These are phyloP conservation scores for Tetrahymena malaccensis DNA, from an alignment of 73 alveolate genomes.

Conservation along the genomic window DNA sequence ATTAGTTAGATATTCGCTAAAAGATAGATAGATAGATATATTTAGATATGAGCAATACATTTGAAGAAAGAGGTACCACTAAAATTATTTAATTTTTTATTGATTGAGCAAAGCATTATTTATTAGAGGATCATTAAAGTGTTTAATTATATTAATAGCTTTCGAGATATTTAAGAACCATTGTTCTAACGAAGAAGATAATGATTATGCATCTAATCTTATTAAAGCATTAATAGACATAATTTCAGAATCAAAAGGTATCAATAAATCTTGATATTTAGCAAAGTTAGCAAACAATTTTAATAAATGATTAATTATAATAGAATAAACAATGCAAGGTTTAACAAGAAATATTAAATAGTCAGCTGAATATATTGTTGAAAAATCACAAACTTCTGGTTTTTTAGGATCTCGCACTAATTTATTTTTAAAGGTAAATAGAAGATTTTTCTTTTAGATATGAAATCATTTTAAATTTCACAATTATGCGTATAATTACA, in stretches of 20 bases:
- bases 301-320: neutral
- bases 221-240: neutral
- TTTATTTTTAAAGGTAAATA: neutral
- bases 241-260: neutral
- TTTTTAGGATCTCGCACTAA: neutral
- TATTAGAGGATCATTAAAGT: neutral
- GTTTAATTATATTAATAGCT: neutral
- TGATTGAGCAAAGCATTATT: neutral
- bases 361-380: conserved; percentile 20
- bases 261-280: neutral
- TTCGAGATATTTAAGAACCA: neutral
- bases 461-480: neutral
- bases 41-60: neutral
- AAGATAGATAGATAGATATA: no score
- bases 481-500: neutral
- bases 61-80: neutral
- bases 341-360: conserved; percentile 33
- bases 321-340: conserved; percentile 48
- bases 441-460: neutral
- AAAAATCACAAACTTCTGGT: neutral
- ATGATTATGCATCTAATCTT: neutral
- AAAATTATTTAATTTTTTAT: no score
- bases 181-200: neutral
- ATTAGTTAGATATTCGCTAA: neutral
- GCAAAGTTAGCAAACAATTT: neutral